A percentile compares a stretch with the other conserved stretches of the same genome.
These are phyloP conservation scores for Mortierella sp. DNA, from an alignment of 371 early-diverging fungal genomes.

Conservation along the genomic window DNA sequence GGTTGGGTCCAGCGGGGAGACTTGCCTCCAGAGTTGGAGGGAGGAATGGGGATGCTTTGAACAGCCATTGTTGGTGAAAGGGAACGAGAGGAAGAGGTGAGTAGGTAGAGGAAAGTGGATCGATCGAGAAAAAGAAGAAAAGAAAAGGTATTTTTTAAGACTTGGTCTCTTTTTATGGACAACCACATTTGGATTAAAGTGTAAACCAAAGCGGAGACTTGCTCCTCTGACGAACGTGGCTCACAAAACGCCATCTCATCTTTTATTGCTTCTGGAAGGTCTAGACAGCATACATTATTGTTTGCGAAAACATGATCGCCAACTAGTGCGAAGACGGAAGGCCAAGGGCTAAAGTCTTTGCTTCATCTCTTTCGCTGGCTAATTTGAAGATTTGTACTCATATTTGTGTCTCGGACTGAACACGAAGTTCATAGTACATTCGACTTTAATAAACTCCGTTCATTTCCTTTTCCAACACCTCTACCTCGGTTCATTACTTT, in stretches of 20 bases:
- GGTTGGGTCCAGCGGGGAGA: slow-evolving; percentile 57
- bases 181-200: not conserved
- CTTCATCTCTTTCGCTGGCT: too few species aligned
- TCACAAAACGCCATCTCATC: slow-evolving; percentile 16
- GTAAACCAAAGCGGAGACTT: not conserved
- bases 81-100: not conserved
- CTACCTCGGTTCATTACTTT: too few species aligned
- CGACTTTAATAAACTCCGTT: too few species aligned
- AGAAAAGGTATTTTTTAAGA: not conserved
- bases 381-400: too few species aligned
- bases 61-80: slow-evolving; percentile 29
- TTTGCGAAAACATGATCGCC: not conserved
- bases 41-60: slow-evolving; percentile 43
- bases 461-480: too few species aligned
- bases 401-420: too few species aligned
- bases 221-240: not conserved
- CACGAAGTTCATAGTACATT: too few species aligned
- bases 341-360: too few species aligned
- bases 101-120: slow-evolving; percentile 13
- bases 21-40: slow-evolving; percentile 40
- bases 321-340: too few species aligned
- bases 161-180: not conserved
- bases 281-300: not conserved
- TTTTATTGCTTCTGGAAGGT: not conserved
- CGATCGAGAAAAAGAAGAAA: slow-evolving; percentile 24